Evolutionary conservation across 441 rosid species (phyloP), one percentile per base, ranked within the genome.

Genomic region (Brassica balearica): DNA sequence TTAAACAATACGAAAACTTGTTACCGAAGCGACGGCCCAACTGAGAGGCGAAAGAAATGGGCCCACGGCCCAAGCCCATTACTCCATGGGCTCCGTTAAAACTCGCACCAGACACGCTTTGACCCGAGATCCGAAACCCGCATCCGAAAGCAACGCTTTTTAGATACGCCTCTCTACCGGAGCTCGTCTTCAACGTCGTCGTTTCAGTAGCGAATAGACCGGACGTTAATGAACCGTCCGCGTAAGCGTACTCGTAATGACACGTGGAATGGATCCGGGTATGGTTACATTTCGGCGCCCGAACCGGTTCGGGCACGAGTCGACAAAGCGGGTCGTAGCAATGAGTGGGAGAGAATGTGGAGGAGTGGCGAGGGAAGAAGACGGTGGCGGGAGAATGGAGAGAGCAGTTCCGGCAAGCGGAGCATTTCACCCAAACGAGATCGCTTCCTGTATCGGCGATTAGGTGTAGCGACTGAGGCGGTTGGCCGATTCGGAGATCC

Each of bases 381-480:
- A 88, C 77, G 59, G 94, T 83, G 70, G 88, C 82, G 17, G 90
- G 90, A 5, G 84, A 66, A 48, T 82, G 89, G 34, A 41, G 43
- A 41, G 93, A 86, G 85, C 98, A 93, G 82, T 88, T 80, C 17
- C 74, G 80, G 66, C 96, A 94, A 53, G 96, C 86, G 32, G 98
- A 89, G 83, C 97, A 92, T 53, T 85, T 81, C 3, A 90, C 88
- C 98, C 98, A 92, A 60, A 90, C 79, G 59, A 94, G 97, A 80
- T 92, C 96, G 71, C 96, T 92, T 60, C 97, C 93, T 3, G 96
- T 94, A 53, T 94, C 96, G 1, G 89, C 94, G 38, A 92, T 91
- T 63, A 94, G 81, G 78, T 84, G 88, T 10, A 89, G 81, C 19
- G 84, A 71, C 43, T 94, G 98, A 7, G 95, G 94, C 2, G 97